phyloP scores from a whole-genome alignment of 1,284 basidiomycete species.

The Blastosporella zonata region DNA sequence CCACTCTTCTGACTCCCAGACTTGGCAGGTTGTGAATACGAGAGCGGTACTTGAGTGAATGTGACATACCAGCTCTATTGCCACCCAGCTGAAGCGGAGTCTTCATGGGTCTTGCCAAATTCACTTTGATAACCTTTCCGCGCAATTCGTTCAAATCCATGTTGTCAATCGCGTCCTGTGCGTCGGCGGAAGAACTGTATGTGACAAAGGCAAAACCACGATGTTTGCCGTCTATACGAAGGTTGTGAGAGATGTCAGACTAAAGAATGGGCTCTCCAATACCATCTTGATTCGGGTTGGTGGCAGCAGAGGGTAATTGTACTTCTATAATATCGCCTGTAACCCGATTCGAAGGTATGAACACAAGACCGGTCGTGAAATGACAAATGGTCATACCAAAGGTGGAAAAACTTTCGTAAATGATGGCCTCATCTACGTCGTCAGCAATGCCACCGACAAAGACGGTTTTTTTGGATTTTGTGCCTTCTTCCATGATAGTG shows the following conservation, averaged over 20 bases:
- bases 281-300: conserved; percentile 57
- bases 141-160: conserved; percentile 82
- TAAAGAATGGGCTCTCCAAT: conserved; percentile 16
- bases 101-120: conserved; percentile 73
- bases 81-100: conserved; percentile 57
- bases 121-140: conserved; percentile 74
- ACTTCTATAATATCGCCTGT: conserved; percentile 81
- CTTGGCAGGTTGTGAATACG: conserved; percentile 33
- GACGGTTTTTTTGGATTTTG: conserved; percentile 77
- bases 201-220: conserved; percentile 83
- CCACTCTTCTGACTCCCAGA: conserved; percentile 89
- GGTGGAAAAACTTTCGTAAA: conserved; percentile 71
- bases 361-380: conserved; percentile 2
- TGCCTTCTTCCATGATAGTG: conserved; percentile 67
- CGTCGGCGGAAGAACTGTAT: conserved; percentile 70
- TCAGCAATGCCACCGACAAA: conserved; percentile 77
- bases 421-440: conserved; percentile 65
- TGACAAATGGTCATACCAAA: conserved; percentile 54
- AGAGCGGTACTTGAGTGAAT: background rate
- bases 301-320: conserved; percentile 68
- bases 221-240: conserved; percentile 62
- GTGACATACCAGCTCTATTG: conserved; percentile 68
- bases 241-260: conserved; percentile 1
- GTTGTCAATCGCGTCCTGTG: conserved; percentile 85
- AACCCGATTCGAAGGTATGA: conserved; percentile 12